A percentile compares a stretch with the other conserved stretches of the same genome.
These are phyloP conservation scores for Castanospermum australe DNA, from an alignment of 306 rosid genomes.

Conservation along the genomic window DNA sequence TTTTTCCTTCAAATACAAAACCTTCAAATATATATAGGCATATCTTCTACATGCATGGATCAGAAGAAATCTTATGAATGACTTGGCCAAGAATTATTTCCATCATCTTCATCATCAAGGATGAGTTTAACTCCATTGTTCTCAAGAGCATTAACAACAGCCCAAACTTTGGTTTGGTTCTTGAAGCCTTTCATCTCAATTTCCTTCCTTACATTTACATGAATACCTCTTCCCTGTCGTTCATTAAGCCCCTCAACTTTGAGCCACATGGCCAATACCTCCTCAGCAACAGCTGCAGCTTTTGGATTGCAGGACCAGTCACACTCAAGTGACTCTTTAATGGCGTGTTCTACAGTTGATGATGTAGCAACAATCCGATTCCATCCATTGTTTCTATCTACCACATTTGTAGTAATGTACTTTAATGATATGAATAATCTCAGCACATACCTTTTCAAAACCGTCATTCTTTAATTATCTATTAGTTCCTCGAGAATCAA, in stretches of 20 bases:
- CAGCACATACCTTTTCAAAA: conserved; percentile 72
- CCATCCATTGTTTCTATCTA: conserved; percentile 84
- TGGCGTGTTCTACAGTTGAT: conserved; percentile 73
- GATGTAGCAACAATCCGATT: conserved; percentile 71
- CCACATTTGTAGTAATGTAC: conserved; percentile 84
- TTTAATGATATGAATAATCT: conserved; percentile 84
- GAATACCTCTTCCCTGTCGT: conserved; percentile 86
- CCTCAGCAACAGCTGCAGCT: conserved; percentile 83
- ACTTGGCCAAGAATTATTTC: conserved; percentile 24
- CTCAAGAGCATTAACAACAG: conserved; percentile 69
- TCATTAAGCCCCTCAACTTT: conserved; percentile 78
- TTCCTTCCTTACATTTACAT: conserved; percentile 68
- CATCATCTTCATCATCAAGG: conserved; percentile 35
- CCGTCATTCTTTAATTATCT: conserved; percentile 55
- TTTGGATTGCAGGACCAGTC: conserved; percentile 87
- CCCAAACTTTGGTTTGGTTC: conserved; percentile 86
- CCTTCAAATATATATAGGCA: neutral
- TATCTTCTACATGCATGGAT: neutral
- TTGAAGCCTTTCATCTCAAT: conserved; percentile 80
- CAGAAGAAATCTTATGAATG: neutral
- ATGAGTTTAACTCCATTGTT: conserved; percentile 49
- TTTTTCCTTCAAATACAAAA: neutral
- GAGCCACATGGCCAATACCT: conserved; percentile 85
- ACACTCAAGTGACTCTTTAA: conserved; percentile 82
- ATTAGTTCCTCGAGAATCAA: neutral